Evolutionary conservation across 2,329 filamentous ascomycete species (phyloP).

Genomic region (Waltergamsia citrina): DNA sequence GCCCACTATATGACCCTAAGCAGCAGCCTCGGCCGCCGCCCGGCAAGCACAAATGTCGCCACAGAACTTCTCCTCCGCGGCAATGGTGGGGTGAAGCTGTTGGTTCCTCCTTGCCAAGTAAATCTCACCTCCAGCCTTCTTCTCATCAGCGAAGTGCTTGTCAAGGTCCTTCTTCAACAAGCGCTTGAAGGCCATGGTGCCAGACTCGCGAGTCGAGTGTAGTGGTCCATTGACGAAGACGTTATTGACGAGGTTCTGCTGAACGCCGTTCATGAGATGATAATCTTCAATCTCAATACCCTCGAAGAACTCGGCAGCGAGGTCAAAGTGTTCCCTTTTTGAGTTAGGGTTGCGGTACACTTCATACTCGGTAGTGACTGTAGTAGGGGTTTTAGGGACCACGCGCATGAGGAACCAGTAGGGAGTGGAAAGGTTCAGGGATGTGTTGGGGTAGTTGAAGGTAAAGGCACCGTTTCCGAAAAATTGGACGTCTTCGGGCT

Average conservation of each 20-base stretch:
- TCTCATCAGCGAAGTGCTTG: slow-evolving; percentile 1
- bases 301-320: slow-evolving; percentile 37
- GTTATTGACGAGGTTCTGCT: slow-evolving; percentile 38
- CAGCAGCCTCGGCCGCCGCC: slow-evolving; percentile 1
- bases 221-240: slow-evolving; percentile 41
- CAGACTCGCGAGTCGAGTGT: slow-evolving; percentile 23
- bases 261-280: slow-evolving; percentile 35
- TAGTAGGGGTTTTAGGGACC: slow-evolving; percentile 2
- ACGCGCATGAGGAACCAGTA: slow-evolving; percentile 7
- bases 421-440: slow-evolving; percentile 22
- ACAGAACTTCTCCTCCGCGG: slow-evolving; percentile 1
- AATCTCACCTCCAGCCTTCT: slow-evolving; percentile 1
- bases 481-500: slow-evolving; percentile 8
- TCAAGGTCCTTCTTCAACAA: slow-evolving; percentile 1
- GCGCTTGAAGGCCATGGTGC: slow-evolving; percentile 2
- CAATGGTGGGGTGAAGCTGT: slow-evolving; percentile 1
- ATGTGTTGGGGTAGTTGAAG: slow-evolving; percentile 41
- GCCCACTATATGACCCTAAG: background rate
- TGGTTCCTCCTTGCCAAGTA: background rate
- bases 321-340: slow-evolving; percentile 32
- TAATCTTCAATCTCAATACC: slow-evolving; percentile 43
- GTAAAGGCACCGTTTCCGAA: slow-evolving; percentile 30
- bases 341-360: slow-evolving; percentile 38
- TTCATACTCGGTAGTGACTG: slow-evolving; percentile 16
- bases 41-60: slow-evolving; percentile 1